Percentiles rank a stretch among this genome's conserved stretches.
Conservation (phyloP, 768 basidiomycete species). For the Suillus tomentosus region DNA sequence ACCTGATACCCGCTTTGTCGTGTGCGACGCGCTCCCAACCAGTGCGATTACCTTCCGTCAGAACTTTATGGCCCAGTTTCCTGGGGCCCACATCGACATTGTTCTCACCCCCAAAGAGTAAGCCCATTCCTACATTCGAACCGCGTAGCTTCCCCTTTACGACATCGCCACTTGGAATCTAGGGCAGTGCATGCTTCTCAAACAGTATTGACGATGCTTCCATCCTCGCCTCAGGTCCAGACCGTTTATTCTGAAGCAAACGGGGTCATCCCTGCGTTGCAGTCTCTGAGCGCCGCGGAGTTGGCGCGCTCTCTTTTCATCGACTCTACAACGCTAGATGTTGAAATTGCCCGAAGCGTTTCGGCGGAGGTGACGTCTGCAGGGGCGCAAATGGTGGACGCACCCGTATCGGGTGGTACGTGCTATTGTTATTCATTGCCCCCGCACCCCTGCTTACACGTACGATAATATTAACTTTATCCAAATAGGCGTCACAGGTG, state of each 20-base stretch:
- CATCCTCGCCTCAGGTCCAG: slow-evolving; percentile 86
- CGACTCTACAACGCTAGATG: slow-evolving; percentile 91
- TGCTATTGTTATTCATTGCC: slow-evolving; percentile 15
- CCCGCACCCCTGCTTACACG: slow-evolving; percentile 10
- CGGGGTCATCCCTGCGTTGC: slow-evolving; percentile 69
- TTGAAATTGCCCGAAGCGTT: slow-evolving; percentile 68
- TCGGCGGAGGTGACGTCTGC: slow-evolving; percentile 50
- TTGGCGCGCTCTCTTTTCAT: slow-evolving; percentile 63
- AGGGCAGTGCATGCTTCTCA: slow-evolving; percentile 67
- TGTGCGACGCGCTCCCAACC: slow-evolving; percentile 75
- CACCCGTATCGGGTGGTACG: slow-evolving; percentile 91
- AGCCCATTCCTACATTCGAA: slow-evolving; percentile 33
- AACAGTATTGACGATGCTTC: slow-evolving; percentile 87
- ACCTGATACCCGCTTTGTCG: slow-evolving; percentile 61
- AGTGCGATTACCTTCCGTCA: slow-evolving; percentile 56
- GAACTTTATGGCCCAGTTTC: slow-evolving; percentile 57
- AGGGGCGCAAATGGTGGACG: slow-evolving; percentile 84
- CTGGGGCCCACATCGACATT: slow-evolving; percentile 58
- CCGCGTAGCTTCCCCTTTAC: slow-evolving; percentile 14
- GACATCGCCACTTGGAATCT: slow-evolving; percentile 15
- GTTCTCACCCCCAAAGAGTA: slow-evolving; percentile 73
- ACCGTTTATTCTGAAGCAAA: slow-evolving; percentile 63
- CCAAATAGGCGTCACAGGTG: slow-evolving; percentile 74
- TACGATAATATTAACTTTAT: slow-evolving; percentile 4
- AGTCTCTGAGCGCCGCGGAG: slow-evolving; percentile 42